These are phyloP conservation scores for Beauveria asiatica DNA, from an alignment of 2,329 filamentous ascomycete genomes.

Conservation along the genomic window DNA sequence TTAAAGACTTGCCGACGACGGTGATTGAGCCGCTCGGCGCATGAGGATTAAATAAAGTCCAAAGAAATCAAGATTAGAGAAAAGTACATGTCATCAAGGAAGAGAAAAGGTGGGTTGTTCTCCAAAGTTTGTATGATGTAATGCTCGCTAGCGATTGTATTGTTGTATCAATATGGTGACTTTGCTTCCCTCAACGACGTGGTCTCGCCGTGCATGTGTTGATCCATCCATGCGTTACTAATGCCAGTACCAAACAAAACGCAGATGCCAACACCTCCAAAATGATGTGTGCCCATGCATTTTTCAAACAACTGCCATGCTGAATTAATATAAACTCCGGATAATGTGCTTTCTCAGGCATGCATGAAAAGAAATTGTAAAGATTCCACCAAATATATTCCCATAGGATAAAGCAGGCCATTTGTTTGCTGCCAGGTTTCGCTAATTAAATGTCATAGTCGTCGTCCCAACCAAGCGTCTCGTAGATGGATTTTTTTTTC, in stretches of 20 bases:
- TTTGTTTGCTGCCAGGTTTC: conserved; percentile 13
- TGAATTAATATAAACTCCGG: neutral
- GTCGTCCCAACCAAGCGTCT: conserved; percentile 50
- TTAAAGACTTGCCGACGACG: conserved; percentile 64
- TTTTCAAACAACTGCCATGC: neutral
- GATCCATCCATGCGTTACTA: neutral
- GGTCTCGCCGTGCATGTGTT: neutral
- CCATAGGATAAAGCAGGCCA: neutral
- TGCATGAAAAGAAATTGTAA: neutral
- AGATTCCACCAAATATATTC: neutral
- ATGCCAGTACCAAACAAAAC: neutral
- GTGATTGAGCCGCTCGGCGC: conserved; percentile 37
- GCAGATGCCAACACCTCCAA: neutral
- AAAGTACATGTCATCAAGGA: neutral
- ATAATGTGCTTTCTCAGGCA: neutral
- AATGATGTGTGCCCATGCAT: neutral
- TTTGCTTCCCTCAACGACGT: neutral
- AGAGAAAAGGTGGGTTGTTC: neutral
- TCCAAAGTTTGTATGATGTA: neutral
- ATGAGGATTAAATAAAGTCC: neutral
- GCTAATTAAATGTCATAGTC: conserved; percentile 40
- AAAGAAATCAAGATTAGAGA: neutral
- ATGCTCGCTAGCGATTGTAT: neutral
- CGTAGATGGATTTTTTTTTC: conserved; percentile 39
- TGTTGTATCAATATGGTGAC: neutral